Evolutionary conservation across 257 asterid species (phyloP).

Genomic region (Echites panduratus): DNA sequence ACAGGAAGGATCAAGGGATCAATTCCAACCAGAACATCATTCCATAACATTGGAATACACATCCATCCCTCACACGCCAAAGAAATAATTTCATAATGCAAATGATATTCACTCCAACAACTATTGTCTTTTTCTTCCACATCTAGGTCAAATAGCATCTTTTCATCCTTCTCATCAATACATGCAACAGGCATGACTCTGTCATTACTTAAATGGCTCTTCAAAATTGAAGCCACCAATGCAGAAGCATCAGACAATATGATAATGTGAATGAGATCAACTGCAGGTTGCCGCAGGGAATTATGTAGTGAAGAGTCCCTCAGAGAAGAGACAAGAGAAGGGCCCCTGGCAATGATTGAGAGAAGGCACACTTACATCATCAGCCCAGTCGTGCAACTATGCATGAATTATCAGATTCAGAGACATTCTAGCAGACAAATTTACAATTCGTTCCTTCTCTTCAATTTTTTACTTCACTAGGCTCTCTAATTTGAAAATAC

Average conservation of each 20-base stretch:
- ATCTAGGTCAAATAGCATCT: conserved; percentile 34
- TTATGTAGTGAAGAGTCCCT: conserved; percentile 73
- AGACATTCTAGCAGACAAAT: neutral
- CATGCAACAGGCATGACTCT: conserved; percentile 28
- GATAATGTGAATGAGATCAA: conserved; percentile 79
- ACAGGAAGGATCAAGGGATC: conserved; percentile 69
- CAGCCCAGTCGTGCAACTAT: neutral
- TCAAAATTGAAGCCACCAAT: conserved; percentile 53
- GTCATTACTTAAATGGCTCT: conserved; percentile 48
- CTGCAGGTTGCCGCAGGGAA: conserved; percentile 90
- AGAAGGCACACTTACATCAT: neutral
- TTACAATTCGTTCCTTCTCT: neutral
- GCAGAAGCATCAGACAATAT: conserved; percentile 92
- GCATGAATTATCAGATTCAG: neutral
- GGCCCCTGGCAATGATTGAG: conserved; percentile 52
- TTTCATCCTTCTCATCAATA: conserved; percentile 46
- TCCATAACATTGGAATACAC: conserved; percentile 98
- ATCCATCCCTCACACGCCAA: conserved; percentile 73
- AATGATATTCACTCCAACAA: conserved; percentile 75
- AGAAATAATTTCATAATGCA: conserved; percentile 63
- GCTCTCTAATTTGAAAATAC: too few relatives aligned
- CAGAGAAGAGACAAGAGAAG: conserved; percentile 79
- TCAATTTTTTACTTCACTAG: too few relatives aligned
- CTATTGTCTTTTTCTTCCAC: conserved; percentile 46
- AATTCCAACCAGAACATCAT: conserved; percentile 78